Evolutionary conservation across 192 early-diverging fungal species (phyloP), one percentile per base, ranked within the genome.

Genomic region (Coemansia interrupta): DNA sequence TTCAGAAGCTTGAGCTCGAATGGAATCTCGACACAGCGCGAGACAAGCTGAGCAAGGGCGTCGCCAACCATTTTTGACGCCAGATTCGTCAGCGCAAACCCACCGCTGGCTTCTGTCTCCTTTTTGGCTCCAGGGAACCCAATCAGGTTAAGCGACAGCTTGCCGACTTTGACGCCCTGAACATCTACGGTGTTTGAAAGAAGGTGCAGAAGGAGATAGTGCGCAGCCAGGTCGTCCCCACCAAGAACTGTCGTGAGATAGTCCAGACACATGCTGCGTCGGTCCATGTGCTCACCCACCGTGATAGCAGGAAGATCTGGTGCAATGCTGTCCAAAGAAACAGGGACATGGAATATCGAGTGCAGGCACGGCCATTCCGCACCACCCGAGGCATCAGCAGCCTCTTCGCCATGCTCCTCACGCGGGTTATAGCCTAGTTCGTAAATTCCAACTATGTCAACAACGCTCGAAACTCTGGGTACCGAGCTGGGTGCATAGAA

Each of bases 391-490:
- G 10, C 32, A 36, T 36, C 32, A 8, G 8, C 6, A 2, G 17
- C 44, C 13, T 53, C 54, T 0, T 51, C 26, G 20, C 41, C 59
- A n/a, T 44, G 43, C 32, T 68, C 54, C 15, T 58, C 53, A n/a
- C 56, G 63, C 11, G 62, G 3, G 41, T 66, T 67, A 28, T 43
- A 55, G 3, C 66, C 63, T 19, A 66, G 60, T 55, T 80, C 77
- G 24, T 61, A 80, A 5, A 89, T 69, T 20, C 86, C 89, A 20
- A 90, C 80, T 4, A 90, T 72, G 30, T 90, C 87, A n/a, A 90
- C 61, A 38, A 82, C 54, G 32, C 82, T 79, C 1, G 83, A 72
- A 3, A 86, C 89, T 39, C 73, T 76, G 22, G 87, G 68, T 24
- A 61, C 68, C 0, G 64, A 63, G 45, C 70, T 77, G 11, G 79